phyloP scores from a whole-genome alignment of 345 rosid genomes.

The Corchorus olitorius region DNA sequence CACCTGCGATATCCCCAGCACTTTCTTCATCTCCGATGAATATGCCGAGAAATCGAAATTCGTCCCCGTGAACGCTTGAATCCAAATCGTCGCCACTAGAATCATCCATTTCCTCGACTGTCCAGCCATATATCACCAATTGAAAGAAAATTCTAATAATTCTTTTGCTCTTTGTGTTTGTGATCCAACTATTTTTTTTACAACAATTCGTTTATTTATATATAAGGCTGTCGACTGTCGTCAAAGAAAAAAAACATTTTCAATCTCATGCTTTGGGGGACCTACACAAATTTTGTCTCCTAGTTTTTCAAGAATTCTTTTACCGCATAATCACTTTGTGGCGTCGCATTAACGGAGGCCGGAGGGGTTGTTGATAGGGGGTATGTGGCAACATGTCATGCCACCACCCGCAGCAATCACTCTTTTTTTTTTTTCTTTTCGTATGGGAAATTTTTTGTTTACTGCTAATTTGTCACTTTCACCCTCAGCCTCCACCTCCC shows the following conservation, averaged over 20 bases:
- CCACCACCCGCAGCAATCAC: no score
- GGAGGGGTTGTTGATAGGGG: neutral
- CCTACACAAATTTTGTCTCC: neutral
- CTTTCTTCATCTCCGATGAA: constrained; percentile 73
- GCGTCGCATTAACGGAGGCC: neutral
- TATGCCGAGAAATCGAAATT: constrained; percentile 96
- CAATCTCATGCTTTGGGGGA: neutral
- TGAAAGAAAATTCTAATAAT: no score
- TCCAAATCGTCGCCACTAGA: constrained; percentile 89
- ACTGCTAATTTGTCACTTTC: no score
- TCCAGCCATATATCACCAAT: constrained; percentile 52
- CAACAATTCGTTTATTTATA: constrained; percentile 30
- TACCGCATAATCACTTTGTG: neutral
- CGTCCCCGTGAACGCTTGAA: constrained; percentile 96
- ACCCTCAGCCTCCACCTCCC: no score
- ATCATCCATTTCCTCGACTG: constrained; percentile 96
- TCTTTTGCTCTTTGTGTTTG: neutral
- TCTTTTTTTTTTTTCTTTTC: no score
- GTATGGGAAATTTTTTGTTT: no score
- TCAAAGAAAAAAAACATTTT: no score
- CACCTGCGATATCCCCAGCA: constrained; percentile 82
- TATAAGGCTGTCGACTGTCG: neutral
- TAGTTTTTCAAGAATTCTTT: neutral
- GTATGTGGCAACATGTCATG: no score
- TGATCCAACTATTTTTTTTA: neutral